Evolutionary conservation across 2,329 filamentous ascomycete genomes (phyloP), one percentile per base, ranked within the genome.

Genomic region (Diaporthe caulivora): DNA sequence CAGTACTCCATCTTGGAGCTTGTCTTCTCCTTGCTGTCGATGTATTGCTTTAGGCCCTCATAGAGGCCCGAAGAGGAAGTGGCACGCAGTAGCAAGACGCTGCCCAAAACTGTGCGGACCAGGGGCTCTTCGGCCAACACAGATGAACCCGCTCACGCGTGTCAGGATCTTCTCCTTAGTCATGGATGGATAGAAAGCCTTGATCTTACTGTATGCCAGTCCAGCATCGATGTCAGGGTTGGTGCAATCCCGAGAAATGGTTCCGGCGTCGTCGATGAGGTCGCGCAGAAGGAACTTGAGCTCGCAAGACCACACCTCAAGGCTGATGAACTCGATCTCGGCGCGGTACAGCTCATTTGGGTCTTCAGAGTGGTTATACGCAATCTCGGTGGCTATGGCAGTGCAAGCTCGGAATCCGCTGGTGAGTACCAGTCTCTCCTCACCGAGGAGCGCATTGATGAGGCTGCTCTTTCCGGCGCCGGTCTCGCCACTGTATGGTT

Each of bases 391-490:
- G 0, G 91, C 86, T 0, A 89, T 88, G 0, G 90, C 89, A 0
- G 90, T 92, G 72, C 90, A 92, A 0, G 90, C 90, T 37, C 88
- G 82, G 86, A 92, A 89, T 77, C 89, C 89, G 65, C 78, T 83
- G 0, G 83, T 84, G 0, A 81, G 83, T 0, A 84, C 74, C 8
- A 85, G 75, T 85, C 84, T 83, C 75, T 92, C 89, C 76, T 92
- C 88, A 40, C 92, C 89, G 0, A 92, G 82, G 44, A 92, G 78
- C 0, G 90, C 90, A 77, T 92, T 92, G 79, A 92, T 91, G 0
- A 92, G 82, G 1, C 87, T 90, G 26, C 86, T 89, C 77, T 92
- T 93, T 0, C 91, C 91, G 1, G 88, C 87, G 0, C 90, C 90
- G 0, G 91, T 92, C 70, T 87, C 89, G 0, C 90, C 91, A 7